Evolutionary conservation across 2,329 filamentous ascomycete genomes (phyloP), one percentile per base, ranked within the genome.

Genomic region (Talaromyces sp.): DNA sequence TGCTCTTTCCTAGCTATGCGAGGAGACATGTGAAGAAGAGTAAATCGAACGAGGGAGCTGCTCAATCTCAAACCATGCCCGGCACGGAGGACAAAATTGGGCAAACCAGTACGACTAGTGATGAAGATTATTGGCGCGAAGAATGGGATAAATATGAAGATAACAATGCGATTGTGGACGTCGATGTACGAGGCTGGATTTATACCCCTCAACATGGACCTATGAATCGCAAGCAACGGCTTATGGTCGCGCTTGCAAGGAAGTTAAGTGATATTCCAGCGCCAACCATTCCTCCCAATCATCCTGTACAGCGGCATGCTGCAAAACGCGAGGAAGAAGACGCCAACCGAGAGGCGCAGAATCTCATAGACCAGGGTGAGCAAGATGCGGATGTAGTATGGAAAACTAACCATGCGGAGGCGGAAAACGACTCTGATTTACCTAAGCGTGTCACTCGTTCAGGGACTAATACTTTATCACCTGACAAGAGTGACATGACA

Each of bases 161-260:
- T 66, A 88, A 93, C 72, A 90, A 90, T 75, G 92, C 93, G 0
- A 82, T 97, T 3, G 91, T 97, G 1, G 94, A 98, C 73, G 92
- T 98, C 6, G 94, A 99, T 75, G 92, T 99, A 27, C 86, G 94
- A 70, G 95, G 95, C 14, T 99, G 96, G 95, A 86, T 98, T 60
- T 99, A 97, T 76, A 87, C 88, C 45, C 94, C 94, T 19, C 91
- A 94, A 72, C 85, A 84, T 69, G 93, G 92, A 0, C 93, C 92
- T 3, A 88, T 97, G 85, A 94, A 87, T 31, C 86, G 93, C 70
- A 92, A 92, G 72, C 96, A 97, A 72, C 86, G 95, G 43, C 82
- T 98, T 67, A 82, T 97, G 71, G 87, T 99, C 62, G 92, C 93
- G 0, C 82, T 98, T 27, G 94, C 94, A 14, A 85, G 93, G 62